Percentiles rank a stretch among this genome's conserved stretches.
These are phyloP conservation scores for Thelonectria discophora DNA, from an alignment of 2,329 filamentous ascomycete genomes.

Conservation along the genomic window DNA sequence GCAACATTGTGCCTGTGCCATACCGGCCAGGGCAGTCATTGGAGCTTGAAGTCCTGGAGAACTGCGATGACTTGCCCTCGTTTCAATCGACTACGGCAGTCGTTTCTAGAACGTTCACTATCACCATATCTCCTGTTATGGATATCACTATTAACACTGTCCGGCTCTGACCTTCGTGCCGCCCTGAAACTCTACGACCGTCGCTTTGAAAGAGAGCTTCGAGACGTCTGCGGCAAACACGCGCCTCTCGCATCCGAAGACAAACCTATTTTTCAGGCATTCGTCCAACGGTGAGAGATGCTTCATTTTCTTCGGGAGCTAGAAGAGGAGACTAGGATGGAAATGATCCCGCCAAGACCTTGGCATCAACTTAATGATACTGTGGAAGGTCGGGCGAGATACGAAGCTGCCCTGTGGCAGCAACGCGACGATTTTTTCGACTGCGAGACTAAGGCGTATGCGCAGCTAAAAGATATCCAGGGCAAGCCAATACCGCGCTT, in stretches of 20 bases:
- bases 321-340: not conserved
- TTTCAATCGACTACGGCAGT: not conserved
- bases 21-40: constrained; percentile 1
- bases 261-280: not conserved
- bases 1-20: not conserved
- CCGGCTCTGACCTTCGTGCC: constrained; percentile 13
- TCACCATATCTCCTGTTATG: constrained; percentile 7
- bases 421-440: constrained; percentile 4
- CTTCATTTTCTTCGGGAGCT: constrained; percentile 1
- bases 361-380: not conserved
- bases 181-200: constrained; percentile 21
- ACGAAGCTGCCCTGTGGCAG: constrained; percentile 4
- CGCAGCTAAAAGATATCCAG: constrained; percentile 2
- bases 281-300: not conserved
- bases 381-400: not conserved
- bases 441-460: constrained; percentile 8
- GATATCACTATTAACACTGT: not conserved
- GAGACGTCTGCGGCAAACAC: not conserved
- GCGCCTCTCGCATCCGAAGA: not conserved
- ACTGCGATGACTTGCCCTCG: not conserved
- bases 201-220: constrained; percentile 14
- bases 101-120: not conserved
- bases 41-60: constrained; percentile 4
- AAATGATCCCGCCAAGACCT: not conserved
- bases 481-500: constrained; percentile 7